phyloP scores from a whole-genome alignment of 1,284 basidiomycete genomes.

The Cerrena zonata region DNA sequence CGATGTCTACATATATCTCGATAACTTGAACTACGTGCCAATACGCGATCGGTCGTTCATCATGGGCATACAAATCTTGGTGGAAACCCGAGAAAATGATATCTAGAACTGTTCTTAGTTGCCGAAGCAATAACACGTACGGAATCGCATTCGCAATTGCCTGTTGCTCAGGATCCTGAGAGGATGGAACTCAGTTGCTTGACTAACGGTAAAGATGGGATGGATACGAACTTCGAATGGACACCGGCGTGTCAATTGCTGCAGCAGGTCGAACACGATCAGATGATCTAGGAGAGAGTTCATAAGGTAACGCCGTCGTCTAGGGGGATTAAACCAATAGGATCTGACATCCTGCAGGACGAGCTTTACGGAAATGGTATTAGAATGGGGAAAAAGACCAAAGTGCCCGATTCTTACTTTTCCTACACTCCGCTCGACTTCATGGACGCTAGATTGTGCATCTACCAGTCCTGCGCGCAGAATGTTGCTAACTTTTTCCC shows the following conservation, averaged over 20 bases:
- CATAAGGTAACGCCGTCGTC: conserved; percentile 58
- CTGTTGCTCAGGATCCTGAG: conserved; percentile 18
- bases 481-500: conserved; percentile 36
- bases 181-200: too few relatives aligned
- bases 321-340: conserved; percentile 62
- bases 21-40: conserved; percentile 62
- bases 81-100: conserved; percentile 73
- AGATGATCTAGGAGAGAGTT: conserved; percentile 64
- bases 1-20: conserved; percentile 45
- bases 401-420: conserved; percentile 35
- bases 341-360: conserved; percentile 52
- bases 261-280: conserved; percentile 43
- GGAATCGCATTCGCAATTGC: conserved; percentile 38
- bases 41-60: conserved; percentile 68
- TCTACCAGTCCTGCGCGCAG: conserved; percentile 36
- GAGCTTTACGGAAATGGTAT: conserved; percentile 36
- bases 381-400: background rate
- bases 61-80: conserved; percentile 61
- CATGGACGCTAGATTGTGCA: conserved; percentile 31
- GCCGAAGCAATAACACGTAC: conserved; percentile 47
- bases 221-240: conserved; percentile 21
- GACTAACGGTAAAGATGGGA: too few relatives aligned
- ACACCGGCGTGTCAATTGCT: conserved; percentile 33
- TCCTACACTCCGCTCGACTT: conserved; percentile 49
- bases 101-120: conserved; percentile 58